Evolutionary conservation across 257 asterid genomes (phyloP).

Genomic region (Leptodermis oblonga): DNA sequence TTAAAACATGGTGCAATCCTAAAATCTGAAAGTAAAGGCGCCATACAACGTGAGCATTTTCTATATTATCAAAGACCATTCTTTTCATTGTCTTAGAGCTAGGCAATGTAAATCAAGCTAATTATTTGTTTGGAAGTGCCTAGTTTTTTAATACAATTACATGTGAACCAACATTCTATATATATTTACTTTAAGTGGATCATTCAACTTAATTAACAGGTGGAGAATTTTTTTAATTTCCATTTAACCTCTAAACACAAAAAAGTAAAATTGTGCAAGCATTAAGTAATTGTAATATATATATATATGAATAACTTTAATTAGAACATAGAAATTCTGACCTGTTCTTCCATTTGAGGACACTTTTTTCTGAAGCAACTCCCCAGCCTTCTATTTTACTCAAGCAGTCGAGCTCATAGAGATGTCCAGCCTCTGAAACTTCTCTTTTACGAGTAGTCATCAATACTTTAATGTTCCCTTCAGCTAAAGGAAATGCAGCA

Average conservation of each 20-base stretch:
- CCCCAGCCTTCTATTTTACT: slow-evolving; percentile 6
- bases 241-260: neutral
- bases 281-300: too few species aligned
- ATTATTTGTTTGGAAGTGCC: neutral
- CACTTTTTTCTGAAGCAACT: slow-evolving; percentile 4
- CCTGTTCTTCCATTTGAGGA: neutral
- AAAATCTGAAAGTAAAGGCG: neutral
- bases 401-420: neutral
- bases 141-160: too few species aligned
- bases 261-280: too few species aligned
- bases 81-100: too few species aligned
- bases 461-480: slow-evolving; percentile 5
- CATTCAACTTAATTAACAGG: too few species aligned
- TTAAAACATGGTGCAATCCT: neutral
- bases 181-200: neutral
- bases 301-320: too few species aligned
- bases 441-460: neutral
- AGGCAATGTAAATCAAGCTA: neutral
- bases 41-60: too few species aligned
- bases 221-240: neutral
- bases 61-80: too few species aligned
- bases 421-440: slow-evolving; percentile 7
- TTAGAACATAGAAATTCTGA: too few species aligned
- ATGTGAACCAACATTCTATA: too few species aligned
- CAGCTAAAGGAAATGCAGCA: neutral